Conservation (phyloP, 176 grass and related monocot genomes). For the Juncus effusus region DNA sequence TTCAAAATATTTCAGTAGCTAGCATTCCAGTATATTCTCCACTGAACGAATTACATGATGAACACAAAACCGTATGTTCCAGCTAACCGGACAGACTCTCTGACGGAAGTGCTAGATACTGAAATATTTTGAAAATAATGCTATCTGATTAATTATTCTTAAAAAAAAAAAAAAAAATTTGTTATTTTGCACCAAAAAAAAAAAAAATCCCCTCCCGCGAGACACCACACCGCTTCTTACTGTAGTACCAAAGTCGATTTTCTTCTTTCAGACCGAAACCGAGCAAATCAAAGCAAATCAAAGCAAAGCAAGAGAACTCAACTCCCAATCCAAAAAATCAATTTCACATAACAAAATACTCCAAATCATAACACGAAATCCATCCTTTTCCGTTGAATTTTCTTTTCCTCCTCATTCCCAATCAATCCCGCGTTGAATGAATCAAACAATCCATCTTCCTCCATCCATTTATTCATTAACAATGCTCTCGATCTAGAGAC, state of each 20-base stretch:
- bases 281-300: too few relatives aligned
- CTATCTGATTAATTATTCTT: too few relatives aligned
- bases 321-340: not conserved
- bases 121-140: too few relatives aligned
- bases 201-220: constrained; percentile 3
- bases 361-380: not conserved
- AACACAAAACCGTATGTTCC: too few relatives aligned
- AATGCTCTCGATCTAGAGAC: constrained; percentile 4
- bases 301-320: not conserved
- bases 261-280: too few relatives aligned
- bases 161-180: not conserved
- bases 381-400: constrained; percentile 11
- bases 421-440: not conserved
- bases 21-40: too few relatives aligned
- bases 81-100: too few relatives aligned
- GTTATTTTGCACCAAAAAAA: not conserved
- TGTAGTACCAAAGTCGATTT: not conserved
- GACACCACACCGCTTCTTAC: constrained; percentile 3
- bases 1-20: too few relatives aligned
- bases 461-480: not conserved
- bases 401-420: constrained; percentile 4
- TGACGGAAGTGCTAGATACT: too few relatives aligned
- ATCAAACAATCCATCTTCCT: not conserved
- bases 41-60: too few relatives aligned
- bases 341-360: constrained; percentile 1